A percentile compares a stretch with the other conserved stretches of the same genome.
phyloP scores from a whole-genome alignment of 495 filamentous ascomycete species.

The Cryomyces antarcticus region DNA sequence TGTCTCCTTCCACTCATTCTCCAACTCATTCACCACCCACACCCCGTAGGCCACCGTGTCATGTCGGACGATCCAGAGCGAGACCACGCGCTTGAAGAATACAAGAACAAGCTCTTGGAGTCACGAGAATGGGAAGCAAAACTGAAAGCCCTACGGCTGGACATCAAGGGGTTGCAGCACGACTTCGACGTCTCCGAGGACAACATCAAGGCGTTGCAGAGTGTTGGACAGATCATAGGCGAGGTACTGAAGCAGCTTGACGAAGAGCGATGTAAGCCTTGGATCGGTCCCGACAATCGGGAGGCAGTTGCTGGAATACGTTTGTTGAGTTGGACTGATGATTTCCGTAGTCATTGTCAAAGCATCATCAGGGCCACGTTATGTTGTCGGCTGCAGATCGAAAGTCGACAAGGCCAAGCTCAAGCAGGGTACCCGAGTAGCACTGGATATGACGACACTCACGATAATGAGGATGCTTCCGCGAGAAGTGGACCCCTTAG shows the following conservation, averaged over 20 bases:
- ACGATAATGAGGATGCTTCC: slow-evolving; percentile 99
- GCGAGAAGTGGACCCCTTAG: slow-evolving; percentile 91
- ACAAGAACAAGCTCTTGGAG: slow-evolving; percentile 84
- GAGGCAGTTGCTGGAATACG: too few relatives aligned
- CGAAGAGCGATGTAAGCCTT: slow-evolving; percentile 80
- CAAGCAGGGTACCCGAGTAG: slow-evolving; percentile 95
- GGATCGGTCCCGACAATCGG: background rate
- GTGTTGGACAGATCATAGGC: slow-evolving; percentile 97
- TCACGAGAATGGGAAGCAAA: slow-evolving; percentile 97
- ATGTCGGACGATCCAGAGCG: slow-evolving; percentile 35
- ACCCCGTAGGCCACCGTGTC: background rate
- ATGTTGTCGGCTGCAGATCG: slow-evolving; percentile 94
- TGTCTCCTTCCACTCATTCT: too few relatives aligned
- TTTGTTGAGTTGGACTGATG: background rate
- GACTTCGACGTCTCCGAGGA: slow-evolving; percentile 96
- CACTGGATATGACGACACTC: slow-evolving; percentile 98
- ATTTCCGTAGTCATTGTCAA: slow-evolving; percentile 43
- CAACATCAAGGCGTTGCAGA: slow-evolving; percentile 98
- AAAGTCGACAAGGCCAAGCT: slow-evolving; percentile 94
- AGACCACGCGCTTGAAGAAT: slow-evolving; percentile 63
- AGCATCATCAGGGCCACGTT: slow-evolving; percentile 90
- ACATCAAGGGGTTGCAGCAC: slow-evolving; percentile 85
- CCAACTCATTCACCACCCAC: too few relatives aligned
- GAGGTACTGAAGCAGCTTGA: slow-evolving; percentile 98
- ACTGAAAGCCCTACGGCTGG: slow-evolving; percentile 72